A percentile compares a stretch with the other conserved stretches of the same genome.
Conservation (phyloP, 2,329 filamentous ascomycete genomes). For the Cadophora luteo-olivacea region DNA sequence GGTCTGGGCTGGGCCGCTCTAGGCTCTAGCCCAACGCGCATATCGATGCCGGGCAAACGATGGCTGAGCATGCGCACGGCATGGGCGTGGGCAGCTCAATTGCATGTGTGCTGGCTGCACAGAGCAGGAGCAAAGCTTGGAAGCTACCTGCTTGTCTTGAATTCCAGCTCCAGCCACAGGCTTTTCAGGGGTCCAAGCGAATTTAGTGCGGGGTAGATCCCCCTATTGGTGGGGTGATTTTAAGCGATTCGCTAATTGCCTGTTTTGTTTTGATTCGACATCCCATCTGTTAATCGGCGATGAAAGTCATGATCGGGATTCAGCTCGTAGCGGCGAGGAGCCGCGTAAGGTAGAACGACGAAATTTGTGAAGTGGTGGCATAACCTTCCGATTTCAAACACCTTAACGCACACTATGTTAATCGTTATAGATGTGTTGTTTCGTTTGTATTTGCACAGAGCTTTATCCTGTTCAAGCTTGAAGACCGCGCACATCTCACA, state of each 20-base stretch:
- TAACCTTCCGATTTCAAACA: neutral
- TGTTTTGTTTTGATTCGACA: slow-evolving; percentile 6
- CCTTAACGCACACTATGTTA: neutral
- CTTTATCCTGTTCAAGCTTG: too few relatives aligned
- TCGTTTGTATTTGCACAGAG: too few relatives aligned
- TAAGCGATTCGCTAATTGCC: slow-evolving; percentile 5
- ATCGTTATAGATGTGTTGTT: too few relatives aligned
- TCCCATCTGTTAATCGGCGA: neutral
- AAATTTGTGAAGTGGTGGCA: neutral
- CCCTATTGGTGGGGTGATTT: slow-evolving; percentile 6
- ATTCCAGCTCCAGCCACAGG: neutral
- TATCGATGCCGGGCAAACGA: slow-evolving; percentile 3
- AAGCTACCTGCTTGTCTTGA: neutral
- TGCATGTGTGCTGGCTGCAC: neutral
- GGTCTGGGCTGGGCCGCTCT: neutral
- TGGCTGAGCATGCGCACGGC: neutral
- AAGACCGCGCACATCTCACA: too few relatives aligned
- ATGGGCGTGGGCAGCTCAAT: neutral
- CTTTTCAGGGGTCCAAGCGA: slow-evolving; percentile 1
- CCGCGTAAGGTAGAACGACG: neutral
- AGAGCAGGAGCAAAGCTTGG: neutral
- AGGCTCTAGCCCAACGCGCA: neutral
- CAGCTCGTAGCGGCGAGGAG: neutral
- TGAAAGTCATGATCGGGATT: neutral
- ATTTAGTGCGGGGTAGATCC: slow-evolving; percentile 11